phyloP scores from a whole-genome alignment of 176 grass and related monocot genomes.

The Metroxylon sagu region DNA sequence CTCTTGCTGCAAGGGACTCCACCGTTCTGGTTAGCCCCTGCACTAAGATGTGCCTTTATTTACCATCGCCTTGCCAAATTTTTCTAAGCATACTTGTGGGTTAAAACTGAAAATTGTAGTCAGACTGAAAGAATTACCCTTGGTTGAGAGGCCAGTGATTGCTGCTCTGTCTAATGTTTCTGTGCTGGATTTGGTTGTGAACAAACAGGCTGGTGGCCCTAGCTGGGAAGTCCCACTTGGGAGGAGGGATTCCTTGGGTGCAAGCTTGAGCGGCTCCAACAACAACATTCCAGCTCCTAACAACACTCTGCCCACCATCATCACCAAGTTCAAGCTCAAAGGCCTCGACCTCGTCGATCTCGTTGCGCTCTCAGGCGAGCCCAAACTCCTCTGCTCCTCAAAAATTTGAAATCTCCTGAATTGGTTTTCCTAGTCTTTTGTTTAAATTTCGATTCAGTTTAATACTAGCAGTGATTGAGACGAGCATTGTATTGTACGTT shows the following conservation, averaged over 20 bases:
- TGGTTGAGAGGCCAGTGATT: slow-evolving; percentile 24
- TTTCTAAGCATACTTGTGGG: too few species aligned
- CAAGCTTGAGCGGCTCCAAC: slow-evolving; percentile 81
- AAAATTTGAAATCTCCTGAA: neutral
- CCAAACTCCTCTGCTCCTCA: neutral
- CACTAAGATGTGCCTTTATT: too few species aligned
- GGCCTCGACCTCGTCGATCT: slow-evolving; percentile 65
- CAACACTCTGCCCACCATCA: slow-evolving; percentile 79
- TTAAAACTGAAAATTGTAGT: too few species aligned
- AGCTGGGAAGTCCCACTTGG: slow-evolving; percentile 84
- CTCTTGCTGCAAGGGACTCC: too few species aligned
- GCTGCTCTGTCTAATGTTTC: neutral
- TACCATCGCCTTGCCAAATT: too few species aligned
- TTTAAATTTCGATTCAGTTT: too few species aligned
- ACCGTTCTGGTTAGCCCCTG: too few species aligned
- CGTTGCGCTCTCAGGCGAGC: slow-evolving; percentile 55
- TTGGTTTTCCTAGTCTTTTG: too few species aligned
- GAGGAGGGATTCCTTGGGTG: slow-evolving; percentile 64
- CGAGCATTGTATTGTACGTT: too few species aligned
- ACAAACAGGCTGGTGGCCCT: slow-evolving; percentile 64
- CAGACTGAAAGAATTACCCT: too few species aligned
- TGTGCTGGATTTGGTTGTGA: slow-evolving; percentile 4
- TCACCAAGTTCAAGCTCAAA: slow-evolving; percentile 78
- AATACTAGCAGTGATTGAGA: too few species aligned
- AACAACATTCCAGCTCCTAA: slow-evolving; percentile 90